Conservation (phyloP, 2,329 filamentous ascomycete species). For the Neopestalotiopsis clavispora region DNA sequence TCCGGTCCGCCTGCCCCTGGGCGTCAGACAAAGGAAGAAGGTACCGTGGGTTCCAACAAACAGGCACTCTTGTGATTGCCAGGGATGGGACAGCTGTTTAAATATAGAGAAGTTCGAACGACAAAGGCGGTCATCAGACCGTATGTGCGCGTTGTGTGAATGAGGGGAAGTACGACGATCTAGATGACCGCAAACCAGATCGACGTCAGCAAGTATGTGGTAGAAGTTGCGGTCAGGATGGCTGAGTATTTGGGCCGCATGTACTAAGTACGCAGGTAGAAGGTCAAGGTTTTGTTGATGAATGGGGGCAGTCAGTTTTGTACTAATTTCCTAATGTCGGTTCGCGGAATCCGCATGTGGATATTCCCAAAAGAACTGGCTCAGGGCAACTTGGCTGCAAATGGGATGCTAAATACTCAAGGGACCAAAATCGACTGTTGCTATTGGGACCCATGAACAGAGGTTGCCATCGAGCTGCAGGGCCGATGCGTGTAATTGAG, state of each 20-base stretch:
- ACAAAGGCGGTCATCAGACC: background rate
- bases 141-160: background rate
- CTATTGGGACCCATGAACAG: background rate
- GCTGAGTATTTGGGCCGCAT: background rate
- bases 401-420: background rate
- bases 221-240: conserved; percentile 8
- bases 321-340: background rate
- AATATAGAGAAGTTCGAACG: background rate
- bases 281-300: background rate
- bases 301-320: background rate
- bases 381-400: background rate
- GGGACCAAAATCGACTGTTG: background rate
- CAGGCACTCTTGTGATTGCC: background rate
- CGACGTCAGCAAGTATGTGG: background rate
- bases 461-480: background rate
- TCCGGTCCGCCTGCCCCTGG: background rate
- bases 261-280: background rate
- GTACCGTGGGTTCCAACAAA: background rate
- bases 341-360: background rate
- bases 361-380: background rate
- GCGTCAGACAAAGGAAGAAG: background rate
- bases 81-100: background rate
- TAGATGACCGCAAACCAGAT: background rate
- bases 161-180: background rate
- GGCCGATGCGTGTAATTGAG: background rate